These are phyloP conservation scores for Pleurotus platypus DNA, from an alignment of 768 basidiomycete genomes.

Conservation along the genomic window DNA sequence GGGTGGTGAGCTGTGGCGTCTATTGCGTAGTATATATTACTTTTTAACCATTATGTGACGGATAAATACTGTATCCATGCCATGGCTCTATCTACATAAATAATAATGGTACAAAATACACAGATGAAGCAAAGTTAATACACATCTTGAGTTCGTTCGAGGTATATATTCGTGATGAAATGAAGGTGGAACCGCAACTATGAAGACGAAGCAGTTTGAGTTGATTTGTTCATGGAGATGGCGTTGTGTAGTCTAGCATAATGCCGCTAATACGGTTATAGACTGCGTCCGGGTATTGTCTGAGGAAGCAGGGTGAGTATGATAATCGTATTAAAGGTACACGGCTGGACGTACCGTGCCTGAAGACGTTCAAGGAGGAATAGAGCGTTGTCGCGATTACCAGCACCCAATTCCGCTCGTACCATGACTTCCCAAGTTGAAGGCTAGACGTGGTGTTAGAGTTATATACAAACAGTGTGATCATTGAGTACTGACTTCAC, in stretches of 20 bases:
- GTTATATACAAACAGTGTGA: not conserved
- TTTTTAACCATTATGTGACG: no score
- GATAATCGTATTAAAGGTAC: not conserved
- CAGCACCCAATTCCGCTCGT: slow-evolving; percentile 79
- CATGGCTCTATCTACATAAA: no score
- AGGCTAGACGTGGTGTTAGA: slow-evolving; percentile 42
- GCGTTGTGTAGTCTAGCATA: slow-evolving; percentile 64
- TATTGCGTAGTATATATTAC: not conserved
- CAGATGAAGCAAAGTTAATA: not conserved
- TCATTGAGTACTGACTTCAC: slow-evolving; percentile 55
- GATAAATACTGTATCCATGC: no score
- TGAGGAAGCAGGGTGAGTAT: slow-evolving; percentile 21
- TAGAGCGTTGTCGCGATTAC: slow-evolving; percentile 66
- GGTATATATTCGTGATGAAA: not conserved
- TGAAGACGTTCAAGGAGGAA: slow-evolving; percentile 69
- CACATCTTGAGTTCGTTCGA: no score
- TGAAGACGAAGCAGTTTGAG: slow-evolving; percentile 5
- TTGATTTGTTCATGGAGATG: slow-evolving; percentile 26
- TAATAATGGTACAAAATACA: not conserved
- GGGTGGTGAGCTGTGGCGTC: not conserved
- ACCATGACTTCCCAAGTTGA: slow-evolving; percentile 97
- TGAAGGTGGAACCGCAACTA: not conserved
- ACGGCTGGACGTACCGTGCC: slow-evolving; percentile 49
- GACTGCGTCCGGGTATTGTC: slow-evolving; percentile 76
- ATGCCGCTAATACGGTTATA: slow-evolving; percentile 78